Evolutionary conservation across 352 stramenopile genomes (phyloP), one percentile per base, ranked within the genome.

Genomic region (Pseudoperonospora humuli): DNA sequence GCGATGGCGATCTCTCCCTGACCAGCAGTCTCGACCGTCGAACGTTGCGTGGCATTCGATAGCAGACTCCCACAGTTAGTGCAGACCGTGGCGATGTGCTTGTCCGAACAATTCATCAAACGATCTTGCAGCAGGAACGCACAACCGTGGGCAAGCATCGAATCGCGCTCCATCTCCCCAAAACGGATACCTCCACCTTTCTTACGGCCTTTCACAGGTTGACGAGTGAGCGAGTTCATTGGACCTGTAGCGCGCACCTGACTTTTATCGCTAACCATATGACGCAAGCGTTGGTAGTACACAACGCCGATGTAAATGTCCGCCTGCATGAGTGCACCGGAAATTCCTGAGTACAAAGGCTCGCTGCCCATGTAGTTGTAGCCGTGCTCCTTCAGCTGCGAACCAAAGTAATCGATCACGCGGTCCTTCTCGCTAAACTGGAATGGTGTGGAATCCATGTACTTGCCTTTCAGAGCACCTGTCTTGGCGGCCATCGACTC

Each of bases 181-280:
- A 99, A 95, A 53, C 97, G 93, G 60, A 99, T 98, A 66, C 97
- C 97, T 64, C 97, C 97, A 53, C 96, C 89, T 55, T 97, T 97
- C 84, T 99, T 99, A 57, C 96, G 78, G 35, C 97, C 97, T 72
- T 99, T 99, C 29, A 99, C 95, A 0, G 97, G 97, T 73, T 99
- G 97, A 4, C 96, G 84, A 42, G 97, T 99, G n/a, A 99, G 75
- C 57, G 83, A 88, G 72, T 99, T 99, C 53, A 99, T 96, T 25
- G 95, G 93, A 8, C 97, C 97, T 23, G 95, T 99, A 3, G 95
- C 86, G 59, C 97, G 93, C 39, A 99, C 97, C 71, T 99, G 97
- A 42, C 84, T 98, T 83, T 99, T 99, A 78, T 99, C 97, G 52
- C 89, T 98, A 46, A 99, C 97, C 97, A 99, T 99, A 83, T 99